A percentile compares a stretch with the other conserved stretches of the same genome.
These are phyloP conservation scores for Zhuliangozyma blackwelliae DNA, from an alignment of 1,139 yeast genomes.

Conservation along the genomic window DNA sequence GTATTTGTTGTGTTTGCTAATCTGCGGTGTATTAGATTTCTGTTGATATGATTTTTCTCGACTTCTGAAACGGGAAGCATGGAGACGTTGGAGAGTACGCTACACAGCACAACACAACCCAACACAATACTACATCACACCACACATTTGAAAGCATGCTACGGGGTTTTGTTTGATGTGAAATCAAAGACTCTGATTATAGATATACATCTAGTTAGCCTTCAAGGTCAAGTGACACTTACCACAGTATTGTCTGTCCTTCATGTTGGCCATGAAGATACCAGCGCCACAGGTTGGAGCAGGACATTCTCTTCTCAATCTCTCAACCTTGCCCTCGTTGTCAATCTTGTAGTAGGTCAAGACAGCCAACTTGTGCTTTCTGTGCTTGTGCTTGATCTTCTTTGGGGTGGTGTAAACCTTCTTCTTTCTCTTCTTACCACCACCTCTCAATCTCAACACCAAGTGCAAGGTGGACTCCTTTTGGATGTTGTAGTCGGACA, in stretches of 20 bases:
- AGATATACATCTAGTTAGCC: conserved; percentile 49
- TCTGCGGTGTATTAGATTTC: no score
- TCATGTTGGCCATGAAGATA: conserved; percentile 99
- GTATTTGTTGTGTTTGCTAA: neutral
- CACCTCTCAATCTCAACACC: conserved; percentile 99
- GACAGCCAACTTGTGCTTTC: conserved; percentile 98
- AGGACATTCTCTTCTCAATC: conserved; percentile 99
- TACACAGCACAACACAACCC: no score
- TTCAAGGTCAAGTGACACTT: conserved; percentile 96
- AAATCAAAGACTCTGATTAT: no score
- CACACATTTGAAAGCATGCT: no score
- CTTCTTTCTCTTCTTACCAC: conserved; percentile 99
- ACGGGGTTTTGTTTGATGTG: no score
- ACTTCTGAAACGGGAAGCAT: no score
- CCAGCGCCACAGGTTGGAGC: conserved; percentile 95
- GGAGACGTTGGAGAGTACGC: no score
- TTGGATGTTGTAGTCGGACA: conserved; percentile 99
- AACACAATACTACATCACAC: no score
- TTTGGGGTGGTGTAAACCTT: conserved; percentile 99
- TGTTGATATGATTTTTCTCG: no score
- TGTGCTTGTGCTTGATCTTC: conserved; percentile 99
- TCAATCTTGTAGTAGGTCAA: conserved; percentile 99
- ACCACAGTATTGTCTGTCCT: conserved; percentile 99
- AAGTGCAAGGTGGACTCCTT: conserved; percentile 98
- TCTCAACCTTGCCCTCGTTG: conserved; percentile 96